phyloP scores from a whole-genome alignment of 495 filamentous ascomycete genomes.

The Aspergillus indologenus region DNA sequence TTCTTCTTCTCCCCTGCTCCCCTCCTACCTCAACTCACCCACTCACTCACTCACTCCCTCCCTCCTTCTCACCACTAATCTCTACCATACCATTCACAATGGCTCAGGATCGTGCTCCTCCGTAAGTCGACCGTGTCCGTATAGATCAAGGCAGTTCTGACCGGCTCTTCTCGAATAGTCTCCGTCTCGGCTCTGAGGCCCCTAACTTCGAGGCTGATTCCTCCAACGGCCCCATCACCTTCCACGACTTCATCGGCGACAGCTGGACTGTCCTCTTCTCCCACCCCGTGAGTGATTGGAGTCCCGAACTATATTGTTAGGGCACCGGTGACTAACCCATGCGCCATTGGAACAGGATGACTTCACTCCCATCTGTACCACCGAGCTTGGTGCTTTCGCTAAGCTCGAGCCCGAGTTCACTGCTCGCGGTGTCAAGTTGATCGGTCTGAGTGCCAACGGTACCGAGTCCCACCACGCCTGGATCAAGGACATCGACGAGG shows the following conservation, averaged over 20 bases:
- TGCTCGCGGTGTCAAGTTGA: slow-evolving; percentile 90
- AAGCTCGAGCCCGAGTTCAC: slow-evolving; percentile 96
- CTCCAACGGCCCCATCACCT: slow-evolving; percentile 87
- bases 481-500: slow-evolving; percentile 97
- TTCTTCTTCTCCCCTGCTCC: slow-evolving; percentile 11
- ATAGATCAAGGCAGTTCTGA: background rate
- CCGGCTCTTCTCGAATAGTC: slow-evolving; percentile 32
- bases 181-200: slow-evolving; percentile 86
- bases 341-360: slow-evolving; percentile 42
- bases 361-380: slow-evolving; percentile 95
- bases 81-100: slow-evolving; percentile 37
- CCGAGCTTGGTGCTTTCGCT: slow-evolving; percentile 94
- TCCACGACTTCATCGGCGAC: slow-evolving; percentile 95
- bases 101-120: slow-evolving; percentile 47
- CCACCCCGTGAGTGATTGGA: slow-evolving; percentile 68
- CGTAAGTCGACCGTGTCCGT: slow-evolving; percentile 36
- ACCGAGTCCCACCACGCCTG: slow-evolving; percentile 61
- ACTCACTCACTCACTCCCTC: slow-evolving; percentile 7
- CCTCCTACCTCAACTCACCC: too few relatives aligned
- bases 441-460: slow-evolving; percentile 66
- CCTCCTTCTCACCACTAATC: background rate
- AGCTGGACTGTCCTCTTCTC: slow-evolving; percentile 96
- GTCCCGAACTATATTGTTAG: too few relatives aligned
- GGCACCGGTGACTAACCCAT: background rate
- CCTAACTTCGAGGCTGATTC: slow-evolving; percentile 94